These are phyloP conservation scores for Acidiella bohemica DNA, from an alignment of 495 filamentous ascomycete genomes.

Conservation along the genomic window DNA sequence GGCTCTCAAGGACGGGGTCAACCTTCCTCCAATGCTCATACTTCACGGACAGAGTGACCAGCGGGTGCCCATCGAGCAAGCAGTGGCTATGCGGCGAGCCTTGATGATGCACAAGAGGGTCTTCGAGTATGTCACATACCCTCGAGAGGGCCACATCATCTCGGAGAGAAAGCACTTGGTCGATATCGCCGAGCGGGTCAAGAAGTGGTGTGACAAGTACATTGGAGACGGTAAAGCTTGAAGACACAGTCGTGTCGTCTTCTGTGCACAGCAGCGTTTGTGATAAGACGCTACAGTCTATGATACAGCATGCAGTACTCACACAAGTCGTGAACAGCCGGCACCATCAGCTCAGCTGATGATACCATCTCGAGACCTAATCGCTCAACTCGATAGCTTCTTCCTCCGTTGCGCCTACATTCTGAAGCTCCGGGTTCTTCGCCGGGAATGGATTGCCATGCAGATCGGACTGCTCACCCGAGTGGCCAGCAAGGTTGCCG, in stretches of 20 bases:
- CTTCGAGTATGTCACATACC: constrained; percentile 13
- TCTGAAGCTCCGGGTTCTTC: constrained; percentile 2
- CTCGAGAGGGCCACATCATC: constrained; percentile 11
- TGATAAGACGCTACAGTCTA: too few species aligned
- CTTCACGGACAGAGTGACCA: constrained; percentile 15
- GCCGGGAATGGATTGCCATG: too few species aligned
- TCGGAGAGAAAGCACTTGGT: constrained; percentile 9
- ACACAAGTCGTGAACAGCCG: too few species aligned
- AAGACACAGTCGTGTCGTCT: too few species aligned
- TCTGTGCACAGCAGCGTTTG: too few species aligned
- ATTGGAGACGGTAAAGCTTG: too few species aligned
- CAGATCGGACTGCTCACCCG: too few species aligned
- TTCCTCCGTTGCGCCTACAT: constrained; percentile 10
- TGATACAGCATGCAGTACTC: too few species aligned
- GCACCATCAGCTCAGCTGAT: too few species aligned
- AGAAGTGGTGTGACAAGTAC: constrained; percentile 8
- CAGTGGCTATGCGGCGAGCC: constrained; percentile 8
- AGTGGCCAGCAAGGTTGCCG: too few species aligned
- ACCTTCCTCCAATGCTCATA: constrained; percentile 13
- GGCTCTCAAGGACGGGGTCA: not conserved
- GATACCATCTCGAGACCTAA: constrained; percentile 8
- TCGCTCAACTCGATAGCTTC: constrained; percentile 25
- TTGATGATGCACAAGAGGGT: constrained; percentile 2
- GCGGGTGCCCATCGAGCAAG: constrained; percentile 12
- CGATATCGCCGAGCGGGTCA: constrained; percentile 6